Evolutionary conservation across 805 yeast species (phyloP), one percentile per base, ranked within the genome.

Genomic region (Yamadazyma kitorensis): DNA sequence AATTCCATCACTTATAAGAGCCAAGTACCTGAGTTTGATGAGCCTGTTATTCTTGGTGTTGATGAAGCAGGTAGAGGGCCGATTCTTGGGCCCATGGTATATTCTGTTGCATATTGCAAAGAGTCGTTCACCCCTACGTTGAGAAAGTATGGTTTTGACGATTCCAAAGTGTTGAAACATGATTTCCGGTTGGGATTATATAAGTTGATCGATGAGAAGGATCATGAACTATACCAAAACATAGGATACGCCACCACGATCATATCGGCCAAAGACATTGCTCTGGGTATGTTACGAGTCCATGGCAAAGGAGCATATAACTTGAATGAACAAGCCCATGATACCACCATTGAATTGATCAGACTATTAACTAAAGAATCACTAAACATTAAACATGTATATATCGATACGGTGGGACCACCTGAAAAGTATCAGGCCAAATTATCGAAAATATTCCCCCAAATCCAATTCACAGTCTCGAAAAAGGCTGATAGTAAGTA

Each of bases 21-120:
- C 0, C 61, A 57, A 0, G 58, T 80, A 2, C 88, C 88, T 0
- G 32, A 27, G 3, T 40, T 28, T 6, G 51, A 50, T 9, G 42
- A 61, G 25, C 61, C 66, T 1, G 72, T 80, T 2, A 70, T 80
- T 6, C 59, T 93, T 8, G 99, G 99, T 1, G 95, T 93, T 1
- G 99, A 93, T 57, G 99, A 93, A 55, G 99, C 99, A 0, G 99
- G 99, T 1, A 72, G 99, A 45, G 99, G 99, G 0, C 99, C 99
- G 0, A 97, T 94, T 0, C 51, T 94, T 25, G 98, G 98, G 0
- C 95, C 98, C 0, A 93, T 93, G 98, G 98, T 93, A 2, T 93
- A 93, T 52, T 95, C 95, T 3, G 68, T 87, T 5, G 80, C 93
- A 3, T 93, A 87, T 53, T 81, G 95, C 43, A 59, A 80, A 9